Base-by-base conservation (phyloP, 176 grass and related monocot genomes). In the Ampelocalamus luodianensis region DNA sequence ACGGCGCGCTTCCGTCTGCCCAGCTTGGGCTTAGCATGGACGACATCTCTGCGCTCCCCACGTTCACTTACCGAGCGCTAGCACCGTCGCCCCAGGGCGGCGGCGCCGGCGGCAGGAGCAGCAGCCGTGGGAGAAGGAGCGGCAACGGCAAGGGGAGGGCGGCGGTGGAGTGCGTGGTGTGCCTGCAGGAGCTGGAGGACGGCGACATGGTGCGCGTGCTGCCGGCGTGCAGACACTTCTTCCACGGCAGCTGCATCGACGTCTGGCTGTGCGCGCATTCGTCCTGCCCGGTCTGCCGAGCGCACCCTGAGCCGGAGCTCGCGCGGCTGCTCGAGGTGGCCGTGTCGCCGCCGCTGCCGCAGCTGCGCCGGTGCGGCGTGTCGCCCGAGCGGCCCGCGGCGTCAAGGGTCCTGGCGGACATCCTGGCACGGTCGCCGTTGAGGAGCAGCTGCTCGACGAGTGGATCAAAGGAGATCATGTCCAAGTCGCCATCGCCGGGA, bases 131-230 rank as follows among this genome's bases (percentile, higher is more conserved):
- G 50, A 34, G 62, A 16, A 68, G 59, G n/a, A 74, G 87, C 40
- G 13, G 77, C 16, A 76, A 71, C 42, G 42, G 43, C 53, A 81
- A 77, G 54, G 81, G 76, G 43, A 45, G 36, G 59, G 10, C 49
- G n/a, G 71, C 50, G 5, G 85, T 77, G 76, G 90, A 92, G 77
- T 92, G 90, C 82, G 82, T 76, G 82, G 90, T 92, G 65, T 92
- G 90, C 79, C 72, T 92, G 71, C 82, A 88, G 79, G 90, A 85
- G 48, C 32, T 92, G 72, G 78, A 82, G 58, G 86, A 88, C 82
- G 90, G 86, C 82, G 90, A 92, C 70, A 82, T 88, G 39, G 90
- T 92, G 86, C 86, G 86, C 72, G 82, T 82, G 86, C 72, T 92
- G 49, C 81, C 86, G 22, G 14, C 86, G 46, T 92, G 90, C 82